Evolutionary conservation across 768 basidiomycete genomes (phyloP).

Genomic region (Suillus subalutaceus): DNA sequence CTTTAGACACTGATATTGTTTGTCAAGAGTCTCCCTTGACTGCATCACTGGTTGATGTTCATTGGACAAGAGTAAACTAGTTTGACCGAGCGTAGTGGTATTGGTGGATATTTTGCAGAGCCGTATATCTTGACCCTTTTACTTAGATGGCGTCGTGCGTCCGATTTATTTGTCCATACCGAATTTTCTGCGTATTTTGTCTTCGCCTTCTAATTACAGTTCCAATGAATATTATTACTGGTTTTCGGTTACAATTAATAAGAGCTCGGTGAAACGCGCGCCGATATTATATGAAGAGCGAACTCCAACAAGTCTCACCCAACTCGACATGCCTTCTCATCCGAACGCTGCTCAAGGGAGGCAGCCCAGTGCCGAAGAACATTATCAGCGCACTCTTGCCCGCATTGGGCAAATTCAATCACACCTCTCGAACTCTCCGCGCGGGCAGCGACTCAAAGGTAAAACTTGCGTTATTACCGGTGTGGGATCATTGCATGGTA

Average conservation of each 20-base stretch:
- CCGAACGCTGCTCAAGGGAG: constrained; percentile 11
- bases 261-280: constrained; percentile 1
- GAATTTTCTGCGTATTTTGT: background rate
- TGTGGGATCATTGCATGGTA: constrained; percentile 83
- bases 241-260: background rate
- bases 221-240: background rate
- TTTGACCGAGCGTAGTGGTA: background rate
- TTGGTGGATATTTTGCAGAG: background rate
- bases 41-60: constrained; percentile 1
- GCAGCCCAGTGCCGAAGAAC: constrained; percentile 44
- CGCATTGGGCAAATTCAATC: constrained; percentile 70
- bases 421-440: constrained; percentile 59
- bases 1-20: background rate
- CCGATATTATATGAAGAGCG: background rate
- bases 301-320: background rate
- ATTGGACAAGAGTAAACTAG: background rate
- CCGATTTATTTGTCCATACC: background rate
- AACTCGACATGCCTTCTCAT: constrained; percentile 5
- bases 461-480: constrained; percentile 92
- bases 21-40: background rate
- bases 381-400: constrained; percentile 60
- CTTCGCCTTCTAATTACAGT: background rate
- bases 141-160: background rate
- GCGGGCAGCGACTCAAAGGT: constrained; percentile 59
- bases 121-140: background rate